Percentiles rank a stretch among this genome's conserved stretches.
Evolutionary conservation across 2,329 filamentous ascomycete genomes (phyloP).

Genomic region (Colletotrichum sp.): DNA sequence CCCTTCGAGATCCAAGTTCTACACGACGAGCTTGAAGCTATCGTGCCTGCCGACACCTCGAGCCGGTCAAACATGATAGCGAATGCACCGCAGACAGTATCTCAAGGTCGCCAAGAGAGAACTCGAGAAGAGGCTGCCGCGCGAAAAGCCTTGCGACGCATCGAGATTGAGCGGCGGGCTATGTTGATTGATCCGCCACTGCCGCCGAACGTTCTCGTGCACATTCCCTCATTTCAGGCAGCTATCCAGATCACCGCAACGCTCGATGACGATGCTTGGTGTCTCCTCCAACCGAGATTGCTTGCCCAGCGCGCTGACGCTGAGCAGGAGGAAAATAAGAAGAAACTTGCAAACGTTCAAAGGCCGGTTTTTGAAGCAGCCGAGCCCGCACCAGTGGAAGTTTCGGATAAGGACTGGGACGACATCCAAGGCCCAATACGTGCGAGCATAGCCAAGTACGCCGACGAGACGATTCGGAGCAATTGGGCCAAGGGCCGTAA

Average conservation of each 20-base stretch:
- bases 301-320: conserved; percentile 69
- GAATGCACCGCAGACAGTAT: background rate
- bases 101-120: background rate
- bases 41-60: background rate
- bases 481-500: conserved; percentile 69
- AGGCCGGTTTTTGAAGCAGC: conserved; percentile 30
- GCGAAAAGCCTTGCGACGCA: conserved; percentile 66
- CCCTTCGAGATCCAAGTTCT: background rate
- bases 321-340: conserved; percentile 60
- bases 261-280: conserved; percentile 74
- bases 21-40: background rate
- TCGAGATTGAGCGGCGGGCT: conserved; percentile 76
- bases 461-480: conserved; percentile 72
- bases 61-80: background rate
- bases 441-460: conserved; percentile 67
- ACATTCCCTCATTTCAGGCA: conserved; percentile 77
- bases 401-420: conserved; percentile 73
- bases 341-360: conserved; percentile 34
- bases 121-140: conserved; percentile 61
- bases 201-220: conserved; percentile 63
- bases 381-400: conserved; percentile 45
- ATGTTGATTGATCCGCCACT: conserved; percentile 70
- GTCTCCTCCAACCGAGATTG: conserved; percentile 69
- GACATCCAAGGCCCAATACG: conserved; percentile 71
- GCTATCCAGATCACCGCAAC: conserved; percentile 73